phyloP scores from a whole-genome alignment of 495 filamentous ascomycete species.

The Penicillium canariense region DNA sequence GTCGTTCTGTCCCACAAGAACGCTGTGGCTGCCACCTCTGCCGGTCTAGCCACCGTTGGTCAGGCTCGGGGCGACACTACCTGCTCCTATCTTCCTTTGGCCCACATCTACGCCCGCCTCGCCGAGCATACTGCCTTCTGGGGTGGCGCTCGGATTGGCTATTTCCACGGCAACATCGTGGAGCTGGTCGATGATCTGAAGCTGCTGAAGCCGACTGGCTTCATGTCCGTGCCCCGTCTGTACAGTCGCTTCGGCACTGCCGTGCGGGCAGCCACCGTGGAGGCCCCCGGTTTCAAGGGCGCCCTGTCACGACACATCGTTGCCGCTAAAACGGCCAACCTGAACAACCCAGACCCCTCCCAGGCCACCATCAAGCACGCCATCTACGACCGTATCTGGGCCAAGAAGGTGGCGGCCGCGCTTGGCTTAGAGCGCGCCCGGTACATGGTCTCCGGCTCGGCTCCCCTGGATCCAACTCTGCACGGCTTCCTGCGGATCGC shows the following conservation, averaged over 20 bases:
- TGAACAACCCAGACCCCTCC: slow-evolving; percentile 65
- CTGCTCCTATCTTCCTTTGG: slow-evolving; percentile 88
- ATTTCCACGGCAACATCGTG: slow-evolving; percentile 90
- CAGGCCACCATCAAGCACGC: slow-evolving; percentile 78
- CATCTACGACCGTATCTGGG: slow-evolving; percentile 90
- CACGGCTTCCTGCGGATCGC: slow-evolving; percentile 86
- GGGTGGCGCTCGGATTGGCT: slow-evolving; percentile 76
- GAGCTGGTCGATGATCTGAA: slow-evolving; percentile 91
- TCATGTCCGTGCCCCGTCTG: slow-evolving; percentile 87
- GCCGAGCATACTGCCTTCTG: slow-evolving; percentile 73
- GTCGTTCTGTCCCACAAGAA: slow-evolving; percentile 82
- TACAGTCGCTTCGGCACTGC: slow-evolving; percentile 87
- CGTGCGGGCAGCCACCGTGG: slow-evolving; percentile 72
- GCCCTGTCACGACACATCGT: slow-evolving; percentile 78
- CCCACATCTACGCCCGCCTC: slow-evolving; percentile 90
- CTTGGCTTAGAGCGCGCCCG: slow-evolving; percentile 74
- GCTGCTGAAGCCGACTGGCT: slow-evolving; percentile 73
- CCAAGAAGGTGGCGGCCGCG: slow-evolving; percentile 77
- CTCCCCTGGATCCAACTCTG: slow-evolving; percentile 82
- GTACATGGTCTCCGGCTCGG: slow-evolving; percentile 83
- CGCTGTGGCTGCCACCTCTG: slow-evolving; percentile 69
- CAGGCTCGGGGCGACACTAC: slow-evolving; percentile 55
- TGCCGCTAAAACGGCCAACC: slow-evolving; percentile 71
- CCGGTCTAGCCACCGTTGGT: slow-evolving; percentile 51
- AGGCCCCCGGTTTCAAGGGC: slow-evolving; percentile 79